These are phyloP conservation scores for Pseudisothecium myosuroides DNA, from an alignment of 225 moss, liverwort and hornwort genomes.

Conservation along the genomic window DNA sequence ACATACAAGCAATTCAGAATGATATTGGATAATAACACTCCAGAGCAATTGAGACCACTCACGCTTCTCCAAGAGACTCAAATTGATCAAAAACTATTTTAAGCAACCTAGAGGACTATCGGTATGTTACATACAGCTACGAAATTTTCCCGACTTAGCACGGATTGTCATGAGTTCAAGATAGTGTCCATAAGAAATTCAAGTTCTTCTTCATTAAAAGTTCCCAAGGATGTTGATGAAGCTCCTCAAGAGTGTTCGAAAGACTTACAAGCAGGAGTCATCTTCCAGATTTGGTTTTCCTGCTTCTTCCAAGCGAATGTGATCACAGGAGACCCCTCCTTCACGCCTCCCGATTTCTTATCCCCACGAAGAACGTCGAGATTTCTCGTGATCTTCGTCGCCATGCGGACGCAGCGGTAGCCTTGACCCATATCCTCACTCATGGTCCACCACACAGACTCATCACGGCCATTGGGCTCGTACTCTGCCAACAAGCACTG, in stretches of 20 bases:
- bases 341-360: slow-evolving; percentile 55
- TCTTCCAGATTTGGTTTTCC: slow-evolving; percentile 78
- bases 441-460: slow-evolving; percentile 46
- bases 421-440: slow-evolving; percentile 57
- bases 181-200: background rate
- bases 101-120: background rate
- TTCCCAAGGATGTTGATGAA: background rate
- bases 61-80: background rate
- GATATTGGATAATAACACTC: background rate
- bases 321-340: slow-evolving; percentile 51
- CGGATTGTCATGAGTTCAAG: background rate
- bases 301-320: slow-evolving; percentile 74
- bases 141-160: background rate
- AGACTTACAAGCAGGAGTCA: slow-evolving; percentile 35
- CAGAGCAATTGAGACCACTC: background rate
- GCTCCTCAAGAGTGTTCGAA: background rate
- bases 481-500: slow-evolving; percentile 30
- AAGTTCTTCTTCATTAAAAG: background rate
- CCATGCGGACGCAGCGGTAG: slow-evolving; percentile 58
- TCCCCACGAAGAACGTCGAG: slow-evolving; percentile 66
- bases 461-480: slow-evolving; percentile 22
- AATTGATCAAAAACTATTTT: background rate
- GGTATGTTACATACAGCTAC: background rate
- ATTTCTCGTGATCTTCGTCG: slow-evolving; percentile 46
- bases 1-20: background rate